Percentiles rank a stretch among this genome's conserved stretches.
These are phyloP conservation scores for Dipodascus geniculatus DNA, from an alignment of 805 yeast species.

Conservation along the genomic window DNA sequence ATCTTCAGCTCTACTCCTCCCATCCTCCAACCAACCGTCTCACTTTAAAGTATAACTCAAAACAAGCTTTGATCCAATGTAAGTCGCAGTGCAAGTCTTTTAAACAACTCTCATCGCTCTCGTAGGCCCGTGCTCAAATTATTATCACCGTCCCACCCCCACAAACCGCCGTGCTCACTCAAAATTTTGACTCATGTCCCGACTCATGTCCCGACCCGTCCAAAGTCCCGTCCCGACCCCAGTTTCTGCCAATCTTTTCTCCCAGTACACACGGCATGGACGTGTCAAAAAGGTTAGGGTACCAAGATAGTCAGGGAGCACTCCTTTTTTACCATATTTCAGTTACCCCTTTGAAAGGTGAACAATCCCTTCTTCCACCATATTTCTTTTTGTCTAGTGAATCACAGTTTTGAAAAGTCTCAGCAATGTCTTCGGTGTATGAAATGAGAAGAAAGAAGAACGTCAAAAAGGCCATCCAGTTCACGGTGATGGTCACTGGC, in stretches of 20 bases:
- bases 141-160: no score
- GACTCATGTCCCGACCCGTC: no score
- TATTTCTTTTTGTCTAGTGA: neutral
- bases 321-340: neutral
- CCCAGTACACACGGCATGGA: neutral
- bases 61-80: neutral
- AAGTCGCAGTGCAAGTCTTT: no score
- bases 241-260: no score
- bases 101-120: no score
- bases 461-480: constrained; percentile 49
- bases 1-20: no score
- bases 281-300: neutral
- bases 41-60: neutral
- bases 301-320: neutral
- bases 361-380: neutral
- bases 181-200: no score
- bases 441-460: constrained; percentile 38
- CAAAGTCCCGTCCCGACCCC: no score
- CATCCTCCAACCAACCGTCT: no score
- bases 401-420: neutral
- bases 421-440: neutral
- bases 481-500: constrained; percentile 62
- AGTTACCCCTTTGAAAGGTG: neutral
- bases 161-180: neutral
- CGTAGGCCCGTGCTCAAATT: no score